Evolutionary conservation across 441 rosid species (phyloP), one percentile per base, ranked within the genome.

Genomic region (Populus hybrid): DNA sequence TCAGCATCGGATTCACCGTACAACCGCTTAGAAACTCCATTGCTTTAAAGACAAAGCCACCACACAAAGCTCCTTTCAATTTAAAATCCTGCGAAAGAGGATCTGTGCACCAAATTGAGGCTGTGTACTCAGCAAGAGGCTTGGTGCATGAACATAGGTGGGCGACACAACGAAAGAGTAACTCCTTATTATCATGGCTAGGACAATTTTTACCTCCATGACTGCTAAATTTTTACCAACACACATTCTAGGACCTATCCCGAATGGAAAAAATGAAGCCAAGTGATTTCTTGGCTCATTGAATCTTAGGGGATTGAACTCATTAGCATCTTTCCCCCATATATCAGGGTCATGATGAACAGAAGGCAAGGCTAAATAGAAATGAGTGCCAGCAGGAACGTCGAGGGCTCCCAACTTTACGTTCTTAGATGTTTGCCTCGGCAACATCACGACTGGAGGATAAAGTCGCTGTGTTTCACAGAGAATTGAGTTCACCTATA

Each of bases 221-320:
- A 88, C 40, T 30, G 85, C 97, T n/a, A 92, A 83, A 78, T 84
- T 87, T 76, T 88, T 91, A 7, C 95, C 98, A 4, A 83, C 89
- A 26, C 98, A 90, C 23, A 75, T 67, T 81, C 89, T 83, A 6
- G 92, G 91, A n/a, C 94, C 98, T 67, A 89, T 81, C 32, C 92
- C 93, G 65, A 85, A 92, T 7, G 97, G 97, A 70, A 86, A 10
- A 73, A 85, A 88, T 0, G 86, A 34, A 30, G 88, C 89, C 79
- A 83, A 77, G 35, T 88, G 88, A 77, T 87, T 90, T 65, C 87
- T 77, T 0, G 89, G 73, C 78, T 87, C 88, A 16, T 72, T 84
- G 2, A 93, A 93, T 78, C 98, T 88, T 0, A 73, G 21, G 2
- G 95, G 98, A 73, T 92, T 90, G 83, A 93, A 93, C 78, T 84